Conservation (phyloP, 2,329 filamentous ascomycete species). For the Penicillium corylophilum region DNA sequence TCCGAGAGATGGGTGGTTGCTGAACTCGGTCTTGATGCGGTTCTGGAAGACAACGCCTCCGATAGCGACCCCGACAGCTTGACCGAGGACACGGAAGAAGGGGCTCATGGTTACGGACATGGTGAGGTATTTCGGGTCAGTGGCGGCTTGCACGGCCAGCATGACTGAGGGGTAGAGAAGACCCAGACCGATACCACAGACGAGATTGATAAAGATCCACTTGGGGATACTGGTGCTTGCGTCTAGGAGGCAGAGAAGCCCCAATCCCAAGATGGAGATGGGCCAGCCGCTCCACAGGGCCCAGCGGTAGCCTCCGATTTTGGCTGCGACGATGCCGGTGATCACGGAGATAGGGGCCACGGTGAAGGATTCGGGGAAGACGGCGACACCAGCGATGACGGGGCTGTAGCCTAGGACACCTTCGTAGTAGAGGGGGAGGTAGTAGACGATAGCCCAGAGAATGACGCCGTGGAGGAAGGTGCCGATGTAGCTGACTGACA, state of each 20-base stretch:
- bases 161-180: conserved; percentile 23
- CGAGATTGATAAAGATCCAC: too few relatives aligned
- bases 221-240: too few relatives aligned
- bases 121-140: conserved; percentile 1
- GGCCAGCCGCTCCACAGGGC: too few relatives aligned
- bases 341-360: too few relatives aligned
- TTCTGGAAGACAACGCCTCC: background rate
- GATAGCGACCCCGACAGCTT: conserved; percentile 13
- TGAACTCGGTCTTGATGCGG: too few relatives aligned
- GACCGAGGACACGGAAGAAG: conserved; percentile 11
- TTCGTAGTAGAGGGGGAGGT: conserved; percentile 46
- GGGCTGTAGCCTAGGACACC: conserved; percentile 53
- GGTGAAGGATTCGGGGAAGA: conserved; percentile 59
- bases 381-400: conserved; percentile 54
- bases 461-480: conserved; percentile 43
- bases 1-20: too few relatives aligned
- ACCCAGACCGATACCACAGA: too few relatives aligned
- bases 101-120: conserved; percentile 10
- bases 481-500: conserved; percentile 28
- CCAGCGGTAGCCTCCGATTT: too few relatives aligned
- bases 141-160: conserved; percentile 11
- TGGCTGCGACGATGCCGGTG: too few relatives aligned
- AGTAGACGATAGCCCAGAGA: conserved; percentile 47
- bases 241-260: too few relatives aligned
- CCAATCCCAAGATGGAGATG: too few relatives aligned